Evolutionary conservation across 176 grass and related monocot genomes (phyloP), one percentile per base, ranked within the genome.

Genomic region (Oryza glumipatula): DNA sequence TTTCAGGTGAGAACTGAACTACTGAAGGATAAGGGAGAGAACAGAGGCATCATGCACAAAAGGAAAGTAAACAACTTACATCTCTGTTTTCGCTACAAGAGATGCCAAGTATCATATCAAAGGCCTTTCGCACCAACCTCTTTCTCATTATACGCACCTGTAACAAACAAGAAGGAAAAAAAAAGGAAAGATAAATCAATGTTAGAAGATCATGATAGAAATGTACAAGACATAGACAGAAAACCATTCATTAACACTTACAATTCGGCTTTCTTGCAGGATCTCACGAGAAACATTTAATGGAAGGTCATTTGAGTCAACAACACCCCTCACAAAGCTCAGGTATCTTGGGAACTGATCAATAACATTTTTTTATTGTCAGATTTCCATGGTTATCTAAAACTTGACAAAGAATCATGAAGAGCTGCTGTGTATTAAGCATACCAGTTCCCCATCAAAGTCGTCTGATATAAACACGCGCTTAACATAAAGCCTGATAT

Each of bases 61-160:
- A 68, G 35, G 13, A 45, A 52, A 85, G 35, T 11, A 11, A 44
- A 83, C 41, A 24, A 6, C 92, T 91, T 89, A 99, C 93, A 75
- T 99, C 89, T 99, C 83, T 96, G 78, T 96, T 99, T 81, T 99
- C 96, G 61, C 91, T 96, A 12, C 91, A 91, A 77, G 96, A 96
- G 86, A 99, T 99, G 63, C 91, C 93, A 38, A 99, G 80, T 80
- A 99, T 99, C 96, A 99, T 99, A 83, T 99, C 96, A 61, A 99
- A 99, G 71, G 93, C 88, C 67, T 99, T 99, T 13, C 96, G 82
- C 43, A 99, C 96, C 72, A 96, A 87, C 35, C 93, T 83, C 79
- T 96, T 99, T 87, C 91, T 99, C 94, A 99, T 99, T 92, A 99
- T 99, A 21, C 96, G 90, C 71, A 99, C 91, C 96, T 96, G 61